Percentiles rank a stretch among this genome's conserved stretches.
Evolutionary conservation across 352 stramenopile genomes (phyloP).

Genomic region (Phytophthora tubulina): DNA sequence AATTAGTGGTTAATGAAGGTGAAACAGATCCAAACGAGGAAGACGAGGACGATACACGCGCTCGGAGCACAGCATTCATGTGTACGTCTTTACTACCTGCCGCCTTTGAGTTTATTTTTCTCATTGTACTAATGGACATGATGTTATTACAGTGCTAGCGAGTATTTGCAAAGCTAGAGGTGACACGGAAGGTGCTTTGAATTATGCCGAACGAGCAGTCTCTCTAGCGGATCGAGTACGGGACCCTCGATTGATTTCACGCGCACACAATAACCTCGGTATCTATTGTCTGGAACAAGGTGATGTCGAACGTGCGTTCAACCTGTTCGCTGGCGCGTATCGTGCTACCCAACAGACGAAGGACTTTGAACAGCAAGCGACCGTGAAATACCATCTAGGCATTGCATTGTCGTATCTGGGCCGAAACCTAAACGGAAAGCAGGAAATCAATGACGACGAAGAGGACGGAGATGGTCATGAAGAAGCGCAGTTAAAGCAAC

Average conservation of each 20-base stretch:
- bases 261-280: slow-evolving; percentile 54
- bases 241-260: slow-evolving; percentile 39
- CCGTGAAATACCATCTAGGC: slow-evolving; percentile 58
- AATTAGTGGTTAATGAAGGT: slow-evolving; percentile 35
- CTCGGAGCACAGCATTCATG: slow-evolving; percentile 39
- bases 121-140: slow-evolving; percentile 3
- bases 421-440: slow-evolving; percentile 22
- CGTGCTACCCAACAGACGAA: slow-evolving; percentile 33
- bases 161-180: slow-evolving; percentile 39
- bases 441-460: slow-evolving; percentile 35
- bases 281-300: slow-evolving; percentile 44
- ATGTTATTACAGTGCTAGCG: slow-evolving; percentile 38
- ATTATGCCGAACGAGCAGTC: slow-evolving; percentile 34
- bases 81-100: slow-evolving; percentile 22
- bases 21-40: slow-evolving; percentile 12
- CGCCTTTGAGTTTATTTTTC: neutral
- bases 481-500: neutral
- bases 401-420: slow-evolving; percentile 44
- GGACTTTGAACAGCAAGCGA: slow-evolving; percentile 49
- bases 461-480: slow-evolving; percentile 18
- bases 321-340: slow-evolving; percentile 50
- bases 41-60: slow-evolving; percentile 31
- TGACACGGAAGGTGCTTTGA: slow-evolving; percentile 26
- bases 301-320: slow-evolving; percentile 39
- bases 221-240: slow-evolving; percentile 28